phyloP scores from a whole-genome alignment of 1,139 yeast species.

The Sugiyamaella grinbergsii region DNA sequence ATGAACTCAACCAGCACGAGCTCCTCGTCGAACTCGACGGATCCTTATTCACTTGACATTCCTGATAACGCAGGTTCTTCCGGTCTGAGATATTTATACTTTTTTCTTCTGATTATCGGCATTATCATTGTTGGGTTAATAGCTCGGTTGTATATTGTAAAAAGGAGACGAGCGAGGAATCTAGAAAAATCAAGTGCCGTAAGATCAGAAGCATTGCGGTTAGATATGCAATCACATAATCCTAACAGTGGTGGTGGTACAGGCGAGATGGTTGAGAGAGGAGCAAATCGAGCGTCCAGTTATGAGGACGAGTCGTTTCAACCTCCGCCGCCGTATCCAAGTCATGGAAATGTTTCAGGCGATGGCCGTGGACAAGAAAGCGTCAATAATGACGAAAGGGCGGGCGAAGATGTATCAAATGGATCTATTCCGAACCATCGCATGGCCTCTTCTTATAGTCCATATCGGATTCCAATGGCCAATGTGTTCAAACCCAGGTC shows the following conservation, averaged over 20 bases:
- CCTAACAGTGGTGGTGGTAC: background rate
- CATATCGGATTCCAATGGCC: slow-evolving; percentile 2
- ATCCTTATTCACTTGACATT: slow-evolving; percentile 25
- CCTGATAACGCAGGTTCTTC: slow-evolving; percentile 25
- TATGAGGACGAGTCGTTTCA: slow-evolving; percentile 19
- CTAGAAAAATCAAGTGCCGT: slow-evolving; percentile 28
- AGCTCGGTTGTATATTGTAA: slow-evolving; percentile 30
- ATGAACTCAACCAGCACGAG: slow-evolving; percentile 17
- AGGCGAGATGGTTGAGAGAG: slow-evolving; percentile 22
- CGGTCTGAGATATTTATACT: slow-evolving; percentile 33
- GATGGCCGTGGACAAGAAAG: background rate
- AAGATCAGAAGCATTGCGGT: slow-evolving; percentile 35
- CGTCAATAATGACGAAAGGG: background rate
- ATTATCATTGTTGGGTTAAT: slow-evolving; percentile 34
- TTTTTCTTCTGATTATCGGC: slow-evolving; percentile 35
- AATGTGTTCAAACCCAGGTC: background rate
- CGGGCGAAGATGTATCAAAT: background rate
- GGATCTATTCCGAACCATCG: background rate
- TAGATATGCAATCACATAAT: slow-evolving; percentile 31
- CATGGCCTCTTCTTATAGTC: background rate
- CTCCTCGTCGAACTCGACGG: slow-evolving; percentile 15
- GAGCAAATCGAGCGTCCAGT: slow-evolving; percentile 7
- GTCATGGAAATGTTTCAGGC: slow-evolving; percentile 17
- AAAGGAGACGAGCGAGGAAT: slow-evolving; percentile 31
- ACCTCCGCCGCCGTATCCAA: slow-evolving; percentile 37